A percentile compares a stretch with the other conserved stretches of the same genome.
Evolutionary conservation across 306 rosid genomes (phyloP).

Genomic region (Abrus precatorius): DNA sequence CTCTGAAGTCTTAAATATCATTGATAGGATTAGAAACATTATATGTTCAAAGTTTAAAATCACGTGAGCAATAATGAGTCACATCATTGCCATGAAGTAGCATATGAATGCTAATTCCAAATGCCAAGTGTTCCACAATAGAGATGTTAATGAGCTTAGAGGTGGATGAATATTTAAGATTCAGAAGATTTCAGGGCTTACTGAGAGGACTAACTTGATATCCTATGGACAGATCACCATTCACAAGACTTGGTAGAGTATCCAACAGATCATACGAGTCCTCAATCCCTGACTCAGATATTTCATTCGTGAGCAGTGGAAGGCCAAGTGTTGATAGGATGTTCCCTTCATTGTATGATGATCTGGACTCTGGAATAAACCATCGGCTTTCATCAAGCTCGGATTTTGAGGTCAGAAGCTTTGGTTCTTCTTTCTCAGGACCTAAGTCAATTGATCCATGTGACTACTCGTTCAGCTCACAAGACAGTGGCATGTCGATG

Average conservation of each 20-base stretch:
- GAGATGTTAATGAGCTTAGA: constrained; percentile 2
- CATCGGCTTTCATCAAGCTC: constrained; percentile 60
- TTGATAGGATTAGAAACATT: neutral
- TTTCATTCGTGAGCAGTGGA: constrained; percentile 78
- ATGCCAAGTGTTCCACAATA: constrained; percentile 10
- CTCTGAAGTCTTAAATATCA: too few species aligned
- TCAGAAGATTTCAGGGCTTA: constrained; percentile 8
- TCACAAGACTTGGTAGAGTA: constrained; percentile 56
- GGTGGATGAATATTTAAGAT: constrained; percentile 22
- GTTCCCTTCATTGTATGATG: constrained; percentile 57
- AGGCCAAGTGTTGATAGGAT: constrained; percentile 65
- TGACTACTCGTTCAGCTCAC: constrained; percentile 57
- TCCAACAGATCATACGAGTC: constrained; percentile 56
- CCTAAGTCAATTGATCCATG: constrained; percentile 55
- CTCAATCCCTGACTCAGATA: constrained; percentile 61
- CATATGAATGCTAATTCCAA: constrained; percentile 24
- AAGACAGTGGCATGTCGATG: constrained; percentile 51
- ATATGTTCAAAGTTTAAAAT: constrained; percentile 22
- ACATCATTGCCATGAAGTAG: constrained; percentile 1
- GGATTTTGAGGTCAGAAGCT: constrained; percentile 59
- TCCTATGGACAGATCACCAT: constrained; percentile 74
- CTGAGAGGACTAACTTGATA: constrained; percentile 40
- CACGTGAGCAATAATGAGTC: constrained; percentile 6
- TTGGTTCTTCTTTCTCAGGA: constrained; percentile 56
- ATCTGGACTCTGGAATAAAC: constrained; percentile 48